Conservation (phyloP, 2,329 filamentous ascomycete genomes). For the Xylaria sp. region DNA sequence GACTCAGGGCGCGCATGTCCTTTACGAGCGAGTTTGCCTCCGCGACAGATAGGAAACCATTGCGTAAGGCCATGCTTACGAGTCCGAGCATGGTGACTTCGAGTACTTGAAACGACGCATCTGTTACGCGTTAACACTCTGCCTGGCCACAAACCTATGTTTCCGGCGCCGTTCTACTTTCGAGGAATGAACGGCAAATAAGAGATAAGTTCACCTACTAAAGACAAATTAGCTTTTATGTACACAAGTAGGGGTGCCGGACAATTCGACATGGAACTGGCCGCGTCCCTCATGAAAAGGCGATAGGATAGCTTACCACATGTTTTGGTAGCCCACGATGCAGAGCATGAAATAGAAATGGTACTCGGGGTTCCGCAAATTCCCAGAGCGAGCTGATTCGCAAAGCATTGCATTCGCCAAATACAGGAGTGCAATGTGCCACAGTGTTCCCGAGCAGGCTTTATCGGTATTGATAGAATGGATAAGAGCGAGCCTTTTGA, state of each 20-base stretch:
- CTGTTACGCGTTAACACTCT: slow-evolving; percentile 11
- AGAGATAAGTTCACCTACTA: too few relatives aligned
- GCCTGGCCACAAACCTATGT: neutral
- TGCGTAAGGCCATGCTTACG: slow-evolving; percentile 31
- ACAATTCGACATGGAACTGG: too few relatives aligned
- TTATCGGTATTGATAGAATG: slow-evolving; percentile 19
- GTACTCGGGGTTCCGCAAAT: slow-evolving; percentile 15
- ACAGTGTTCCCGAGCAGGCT: slow-evolving; percentile 25
- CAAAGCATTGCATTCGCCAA: slow-evolving; percentile 35
- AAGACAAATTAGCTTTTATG: too few relatives aligned
- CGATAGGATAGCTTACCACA: slow-evolving; percentile 21
- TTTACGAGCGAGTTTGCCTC: slow-evolving; percentile 20
- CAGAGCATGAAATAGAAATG: slow-evolving; percentile 35
- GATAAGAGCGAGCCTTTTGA: slow-evolving; percentile 21
- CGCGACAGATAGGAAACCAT: slow-evolving; percentile 18
- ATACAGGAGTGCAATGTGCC: slow-evolving; percentile 35
- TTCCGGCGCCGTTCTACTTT: neutral
- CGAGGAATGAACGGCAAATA: too few relatives aligned
- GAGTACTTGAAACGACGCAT: slow-evolving; percentile 29
- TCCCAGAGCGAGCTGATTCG: slow-evolving; percentile 19
- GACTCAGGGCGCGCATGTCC: slow-evolving; percentile 19
- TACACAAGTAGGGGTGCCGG: too few relatives aligned
- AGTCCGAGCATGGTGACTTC: slow-evolving; percentile 31
- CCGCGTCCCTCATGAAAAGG: neutral
- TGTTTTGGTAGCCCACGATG: slow-evolving; percentile 30